phyloP scores from a whole-genome alignment of 2,329 filamentous ascomycete genomes.

The Alternaria incomplexa region DNA sequence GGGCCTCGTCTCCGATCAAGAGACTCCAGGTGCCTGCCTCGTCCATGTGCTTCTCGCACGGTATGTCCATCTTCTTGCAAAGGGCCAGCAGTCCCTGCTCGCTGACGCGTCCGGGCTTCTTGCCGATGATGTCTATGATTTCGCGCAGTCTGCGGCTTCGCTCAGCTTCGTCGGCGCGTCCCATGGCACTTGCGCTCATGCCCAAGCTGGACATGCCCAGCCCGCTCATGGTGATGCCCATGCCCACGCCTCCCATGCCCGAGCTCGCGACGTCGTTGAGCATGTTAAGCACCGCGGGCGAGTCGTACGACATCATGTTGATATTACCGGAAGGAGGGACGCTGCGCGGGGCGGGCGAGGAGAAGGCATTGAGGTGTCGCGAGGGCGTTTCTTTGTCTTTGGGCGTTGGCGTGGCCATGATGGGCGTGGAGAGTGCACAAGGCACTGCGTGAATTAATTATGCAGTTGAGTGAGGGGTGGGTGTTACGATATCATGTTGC shows the following conservation, averaged over 20 bases:
- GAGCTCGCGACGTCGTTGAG: constrained; percentile 47
- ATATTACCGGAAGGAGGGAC: constrained; percentile 49
- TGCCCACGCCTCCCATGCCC: constrained; percentile 40
- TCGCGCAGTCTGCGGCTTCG: constrained; percentile 60
- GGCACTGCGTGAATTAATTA: too few relatives aligned
- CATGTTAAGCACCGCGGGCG: constrained; percentile 52
- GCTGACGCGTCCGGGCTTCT: constrained; percentile 72
- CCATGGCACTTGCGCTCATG: constrained; percentile 45
- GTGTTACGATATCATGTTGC: not conserved
- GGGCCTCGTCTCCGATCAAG: constrained; percentile 42
- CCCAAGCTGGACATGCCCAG: constrained; percentile 51
- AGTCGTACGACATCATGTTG: constrained; percentile 49
- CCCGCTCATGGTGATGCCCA: constrained; percentile 49
- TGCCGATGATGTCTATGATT: constrained; percentile 70
- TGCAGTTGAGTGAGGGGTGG: not conserved
- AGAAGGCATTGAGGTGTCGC: constrained; percentile 47
- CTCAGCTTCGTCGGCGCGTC: constrained; percentile 60
- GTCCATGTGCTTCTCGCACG: constrained; percentile 44
- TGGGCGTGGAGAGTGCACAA: not conserved
- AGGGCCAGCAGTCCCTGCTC: constrained; percentile 77
- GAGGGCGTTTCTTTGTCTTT: constrained; percentile 42
- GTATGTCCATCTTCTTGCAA: constrained; percentile 69
- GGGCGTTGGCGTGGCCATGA: constrained; percentile 48
- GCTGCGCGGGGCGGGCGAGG: constrained; percentile 51
- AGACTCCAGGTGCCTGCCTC: constrained; percentile 42